These are phyloP conservation scores for Cercophora sp. DNA, from an alignment of 495 filamentous ascomycete genomes.

Conservation along the genomic window DNA sequence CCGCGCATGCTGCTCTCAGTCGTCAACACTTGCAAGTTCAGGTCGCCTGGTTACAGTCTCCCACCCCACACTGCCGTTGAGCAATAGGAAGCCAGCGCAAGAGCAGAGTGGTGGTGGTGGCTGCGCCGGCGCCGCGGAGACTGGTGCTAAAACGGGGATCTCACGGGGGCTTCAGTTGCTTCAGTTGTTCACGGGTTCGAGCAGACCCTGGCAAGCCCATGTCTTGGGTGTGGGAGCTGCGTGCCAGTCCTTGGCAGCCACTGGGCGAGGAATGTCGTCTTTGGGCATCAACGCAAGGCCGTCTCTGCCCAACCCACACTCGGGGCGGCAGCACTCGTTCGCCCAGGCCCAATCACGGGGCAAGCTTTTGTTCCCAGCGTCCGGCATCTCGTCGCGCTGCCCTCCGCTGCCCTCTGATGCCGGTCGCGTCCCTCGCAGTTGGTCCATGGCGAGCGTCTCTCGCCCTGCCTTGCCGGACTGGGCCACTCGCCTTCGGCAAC, in stretches of 20 bases:
- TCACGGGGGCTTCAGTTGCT: conserved; percentile 13
- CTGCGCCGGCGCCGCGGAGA: conserved; percentile 12
- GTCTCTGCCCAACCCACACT: conserved; percentile 38
- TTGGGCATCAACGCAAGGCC: conserved; percentile 32
- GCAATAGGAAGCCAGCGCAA: conserved; percentile 13
- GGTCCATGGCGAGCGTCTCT: not conserved
- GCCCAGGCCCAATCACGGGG: conserved; percentile 25
- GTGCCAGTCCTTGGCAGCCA: conserved; percentile 24
- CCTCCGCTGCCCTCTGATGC: not conserved
- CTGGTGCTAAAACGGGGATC: conserved; percentile 17
- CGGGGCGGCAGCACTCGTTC: conserved; percentile 29
- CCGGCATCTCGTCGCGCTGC: not conserved
- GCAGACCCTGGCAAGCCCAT: conserved; percentile 21
- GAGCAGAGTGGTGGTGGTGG: conserved; percentile 9
- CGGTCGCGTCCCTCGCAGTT: not conserved
- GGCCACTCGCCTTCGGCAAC: conserved; percentile 12
- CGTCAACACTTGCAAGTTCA: not conserved
- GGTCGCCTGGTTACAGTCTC: not conserved
- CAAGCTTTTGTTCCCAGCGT: conserved; percentile 12
- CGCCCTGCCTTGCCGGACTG: not conserved
- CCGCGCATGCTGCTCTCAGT: not conserved
- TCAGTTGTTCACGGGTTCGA: conserved; percentile 22
- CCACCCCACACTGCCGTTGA: conserved; percentile 19
- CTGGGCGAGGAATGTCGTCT: conserved; percentile 25
- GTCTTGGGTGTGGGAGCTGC: conserved; percentile 27